Evolutionary conservation across 345 rosid genomes (phyloP), one percentile per base, ranked within the genome.

Genomic region (Eucalyptus caleyi): DNA sequence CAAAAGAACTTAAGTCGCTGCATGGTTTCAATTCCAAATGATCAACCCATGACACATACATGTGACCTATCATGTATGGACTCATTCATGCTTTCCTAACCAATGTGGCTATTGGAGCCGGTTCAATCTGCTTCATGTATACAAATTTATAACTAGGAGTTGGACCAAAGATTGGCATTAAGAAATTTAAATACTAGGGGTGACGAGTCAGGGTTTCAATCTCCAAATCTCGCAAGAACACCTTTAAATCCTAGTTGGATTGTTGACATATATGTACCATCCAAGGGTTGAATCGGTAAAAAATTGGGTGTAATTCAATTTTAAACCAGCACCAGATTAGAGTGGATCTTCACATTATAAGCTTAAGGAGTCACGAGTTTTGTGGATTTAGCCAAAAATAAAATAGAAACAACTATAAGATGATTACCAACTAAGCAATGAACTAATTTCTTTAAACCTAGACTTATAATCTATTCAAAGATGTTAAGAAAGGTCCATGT

Each of bases 401-500:
- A 16, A 10, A 30, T 4, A 69, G 42, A 34, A 69, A 34, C 81
- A 37, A 69, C 81, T 34, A 34, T 10, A 34, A 69, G 44, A 18
- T 34, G 81, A 34, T 69, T 69, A 34, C 80, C 80, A 62, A 67
- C 42, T 32, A 69, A 69, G 42, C 44, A 72, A 69, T 34, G 44
- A 69, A 69, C 81, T 69, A 69, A 69, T 69, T 69, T 18, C 40
- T 69, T 34, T 34, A 16, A 34, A 34, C 26, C 44, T 69, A 9
- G 24, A 69, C 44, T 34, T 9, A 34, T 40, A 69, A 69, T 34
- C 7, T 34, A 34, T 40, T 69, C 24, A 69, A 18, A 34, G 81
- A 40, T 69, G 59, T 49, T 87, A 30, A 87, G 91, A 15, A 92
- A 89, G 87, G 91, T 89, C 87, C 89, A 92, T 40, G 53, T 90